phyloP scores from a whole-genome alignment of 768 basidiomycete genomes.

The Hericium rajendrae region DNA sequence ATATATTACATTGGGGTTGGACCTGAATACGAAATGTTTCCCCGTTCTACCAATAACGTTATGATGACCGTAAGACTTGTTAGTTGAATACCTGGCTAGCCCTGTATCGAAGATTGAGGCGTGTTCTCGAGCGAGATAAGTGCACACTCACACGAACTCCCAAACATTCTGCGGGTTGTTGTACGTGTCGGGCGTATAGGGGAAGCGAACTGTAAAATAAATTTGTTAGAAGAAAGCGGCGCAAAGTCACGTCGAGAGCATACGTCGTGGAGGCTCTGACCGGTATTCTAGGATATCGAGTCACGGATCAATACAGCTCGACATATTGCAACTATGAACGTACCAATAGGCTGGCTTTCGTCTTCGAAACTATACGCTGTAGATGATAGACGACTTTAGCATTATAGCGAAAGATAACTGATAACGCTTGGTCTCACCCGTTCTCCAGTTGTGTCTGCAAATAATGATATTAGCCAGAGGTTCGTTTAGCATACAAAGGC shows the following conservation, averaged over 20 bases:
- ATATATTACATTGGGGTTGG: no score
- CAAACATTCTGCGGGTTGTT: conserved; percentile 10
- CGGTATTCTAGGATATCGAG: conserved; percentile 28
- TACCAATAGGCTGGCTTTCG: conserved; percentile 19
- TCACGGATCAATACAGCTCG: not conserved
- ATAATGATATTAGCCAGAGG: not conserved
- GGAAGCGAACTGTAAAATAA: conserved; percentile 2
- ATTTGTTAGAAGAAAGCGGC: not conserved
- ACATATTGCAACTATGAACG: not conserved
- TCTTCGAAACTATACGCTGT: conserved; percentile 15
- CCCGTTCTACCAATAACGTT: no score
- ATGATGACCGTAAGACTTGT: no score
- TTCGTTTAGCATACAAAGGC: not conserved
- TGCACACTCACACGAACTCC: conserved; percentile 6
- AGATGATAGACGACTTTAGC: conserved; percentile 19
- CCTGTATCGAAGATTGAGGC: not conserved
- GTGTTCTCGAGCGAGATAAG: not conserved
- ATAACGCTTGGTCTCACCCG: not conserved
- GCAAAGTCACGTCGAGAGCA: not conserved
- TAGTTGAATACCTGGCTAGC: not conserved
- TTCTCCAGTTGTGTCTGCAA: not conserved
- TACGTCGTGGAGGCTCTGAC: conserved; percentile 17
- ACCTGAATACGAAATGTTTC: no score
- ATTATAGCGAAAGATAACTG: not conserved
- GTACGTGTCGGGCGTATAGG: conserved; percentile 10